Evolutionary conservation across 306 rosid species (phyloP), one percentile per base, ranked within the genome.

Genomic region (Myrica gale): DNA sequence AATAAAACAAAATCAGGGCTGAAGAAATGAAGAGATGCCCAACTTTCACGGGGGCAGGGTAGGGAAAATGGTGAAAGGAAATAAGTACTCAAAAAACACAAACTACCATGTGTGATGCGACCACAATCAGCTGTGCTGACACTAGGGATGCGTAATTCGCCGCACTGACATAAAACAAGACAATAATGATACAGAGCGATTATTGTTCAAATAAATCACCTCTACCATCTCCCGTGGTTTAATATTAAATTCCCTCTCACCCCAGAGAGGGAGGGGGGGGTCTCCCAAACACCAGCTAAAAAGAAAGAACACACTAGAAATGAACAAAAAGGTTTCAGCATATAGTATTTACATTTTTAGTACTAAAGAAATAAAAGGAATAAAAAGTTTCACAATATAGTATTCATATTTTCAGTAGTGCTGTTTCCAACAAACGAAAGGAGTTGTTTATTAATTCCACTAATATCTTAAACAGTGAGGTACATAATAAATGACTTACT

Each of bases 51-150:
- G 46, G 21, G 58, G 47, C 0, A 73, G 74, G 62, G 68, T 60
- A 80, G 69, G 44, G 68, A 57, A 26, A 71, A 46, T 21, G 66
- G 63, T 37, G 26, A 61, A 20, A 72, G 52, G 50, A 51, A 69
- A 78, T 69, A 78, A 74, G 37, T 21, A 39, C 53, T 71, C 81
- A 68, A 48, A 76, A 73, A 71, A 84, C 76, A 69, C 69, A 68
- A 68, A 74, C 75, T 82, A 95, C 99, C 99, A 95, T 95, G 88
- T 92, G 97, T 54, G 96, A 95, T 80, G 94, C 89, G 89, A 89
- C 79, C 71, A 87, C 73, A 61, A 89, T 80, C 71, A 95, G 91
- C 87, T 92, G 99, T 26, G 89, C 92, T 62, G 99, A 85, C 74
- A 92, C 97, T 76, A 87, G 76, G 84, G 99, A 88, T 54, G 97